Evolutionary conservation across 352 stramenopile genomes (phyloP), one percentile per base, ranked within the genome.

Genomic region (Globisporangium irregulare): DNA sequence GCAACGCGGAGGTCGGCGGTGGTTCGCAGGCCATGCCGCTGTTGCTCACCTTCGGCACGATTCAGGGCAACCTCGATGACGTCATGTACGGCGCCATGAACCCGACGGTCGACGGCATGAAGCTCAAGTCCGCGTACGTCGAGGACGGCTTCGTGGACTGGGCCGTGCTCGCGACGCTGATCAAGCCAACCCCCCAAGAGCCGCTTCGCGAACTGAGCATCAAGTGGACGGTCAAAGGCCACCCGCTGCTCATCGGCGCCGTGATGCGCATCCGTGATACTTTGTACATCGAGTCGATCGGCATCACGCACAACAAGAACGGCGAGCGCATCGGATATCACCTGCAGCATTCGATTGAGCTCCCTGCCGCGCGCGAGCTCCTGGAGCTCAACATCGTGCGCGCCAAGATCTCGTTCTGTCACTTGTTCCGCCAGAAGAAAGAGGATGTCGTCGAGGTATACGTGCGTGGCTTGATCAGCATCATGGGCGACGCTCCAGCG

Each of bases 11-110:
- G 14, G 14, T 48, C 12, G 34, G 25, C 18, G 27, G 36, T 8
- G 54, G 36, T 7, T 38, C 54, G 27, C 22, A 25, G 38, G 36
- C 34, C 15, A 50, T 62, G 63, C 65, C 72, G 5, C 61, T 63
- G 0, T 51, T 82, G 27, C 73, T 80, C 29, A 68, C 73, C 7
- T 60, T 78, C 24, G 76, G 76, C 24, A 65, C 67, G 27, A 68
- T 82, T 20, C 22, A 74, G 9, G 82, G 74, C 22, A 73, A 67
- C 1, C 71, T 92, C 1, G 75, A 89, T 51, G 81, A 90, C 69
- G 72, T 88, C 48, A 76, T 89, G 67, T 92, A 89, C 69, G 81
- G 78, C 15, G 70, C 82, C 34, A 69, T 88, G 46, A 76, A 78
- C 68, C 74, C 79, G 41, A 86, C 73, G n/a, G 78, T 75, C 53